Evolutionary conservation across 139 green algal species (phyloP).

Genomic region (Closterium sp.): DNA sequence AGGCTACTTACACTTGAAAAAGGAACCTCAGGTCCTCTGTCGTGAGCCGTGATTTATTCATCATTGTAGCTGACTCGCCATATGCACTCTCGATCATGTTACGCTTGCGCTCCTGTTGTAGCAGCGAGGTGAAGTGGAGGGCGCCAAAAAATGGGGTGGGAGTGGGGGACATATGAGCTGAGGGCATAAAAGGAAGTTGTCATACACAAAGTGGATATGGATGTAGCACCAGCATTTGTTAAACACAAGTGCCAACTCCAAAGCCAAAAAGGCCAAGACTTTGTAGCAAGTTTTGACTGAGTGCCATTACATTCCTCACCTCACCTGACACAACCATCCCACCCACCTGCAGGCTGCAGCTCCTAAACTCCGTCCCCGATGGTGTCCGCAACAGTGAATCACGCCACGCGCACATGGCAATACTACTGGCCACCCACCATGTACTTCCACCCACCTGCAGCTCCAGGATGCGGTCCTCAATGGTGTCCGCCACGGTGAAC

Average conservation of each 20-base stretch:
- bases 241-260: too few species aligned
- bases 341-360: too few species aligned
- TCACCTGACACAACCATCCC: too few species aligned
- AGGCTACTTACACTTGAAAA: conserved; percentile 36
- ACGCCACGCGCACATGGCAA: too few species aligned
- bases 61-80: conserved; percentile 42
- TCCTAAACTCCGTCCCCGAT: too few species aligned
- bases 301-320: too few species aligned
- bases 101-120: conserved; percentile 59
- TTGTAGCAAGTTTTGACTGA: too few species aligned
- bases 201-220: not conserved
- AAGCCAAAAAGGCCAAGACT: too few species aligned
- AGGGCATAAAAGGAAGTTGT: not conserved
- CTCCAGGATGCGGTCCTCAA: conserved; percentile 80
- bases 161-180: not conserved
- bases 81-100: conserved; percentile 63
- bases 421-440: too few species aligned
- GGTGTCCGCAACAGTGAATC: too few species aligned
- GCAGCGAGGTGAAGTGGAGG: not conserved
- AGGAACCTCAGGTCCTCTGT: conserved; percentile 42
- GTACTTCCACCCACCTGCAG: conserved; percentile 60
- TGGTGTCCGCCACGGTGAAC: conserved; percentile 69
- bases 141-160: not conserved
- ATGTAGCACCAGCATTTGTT: too few species aligned
- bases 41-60: conserved; percentile 9